Percentiles rank a stretch among this genome's conserved stretches.
Evolutionary conservation across 257 asterid species (phyloP).

Genomic region (Solanum pennellii): DNA sequence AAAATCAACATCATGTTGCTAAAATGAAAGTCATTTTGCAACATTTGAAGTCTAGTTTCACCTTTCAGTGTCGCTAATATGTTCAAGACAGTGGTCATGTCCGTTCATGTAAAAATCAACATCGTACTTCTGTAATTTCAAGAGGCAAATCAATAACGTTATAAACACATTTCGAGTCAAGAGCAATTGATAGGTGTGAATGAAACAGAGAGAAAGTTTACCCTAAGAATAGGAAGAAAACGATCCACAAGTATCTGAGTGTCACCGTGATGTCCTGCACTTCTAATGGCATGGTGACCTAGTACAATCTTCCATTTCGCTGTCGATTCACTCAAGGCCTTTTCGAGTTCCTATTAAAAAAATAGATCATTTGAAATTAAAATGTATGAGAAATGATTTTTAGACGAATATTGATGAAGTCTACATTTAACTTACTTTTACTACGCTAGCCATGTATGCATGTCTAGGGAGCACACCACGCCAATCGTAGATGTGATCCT

Average conservation of each 20-base stretch:
- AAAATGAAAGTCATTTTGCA: neutral
- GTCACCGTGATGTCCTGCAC: constrained; percentile 93
- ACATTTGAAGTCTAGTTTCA: neutral
- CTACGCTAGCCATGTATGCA: constrained; percentile 24
- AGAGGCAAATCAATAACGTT: neutral
- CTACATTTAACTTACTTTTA: constrained; percentile 27
- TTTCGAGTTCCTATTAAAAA: constrained; percentile 41
- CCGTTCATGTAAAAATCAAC: constrained; percentile 76
- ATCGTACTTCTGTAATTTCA: constrained; percentile 35
- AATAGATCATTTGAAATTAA: neutral
- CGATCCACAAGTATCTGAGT: constrained; percentile 44
- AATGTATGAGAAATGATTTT: neutral
- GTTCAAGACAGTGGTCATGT: constrained; percentile 84
- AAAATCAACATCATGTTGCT: neutral
- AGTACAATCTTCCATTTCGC: constrained; percentile 84
- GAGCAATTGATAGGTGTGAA: neutral
- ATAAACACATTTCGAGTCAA: neutral
- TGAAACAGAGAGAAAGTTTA: neutral
- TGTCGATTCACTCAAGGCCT: constrained; percentile 45
- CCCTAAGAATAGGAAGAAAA: constrained; percentile 83
- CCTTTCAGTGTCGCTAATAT: constrained; percentile 45
- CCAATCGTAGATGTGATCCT: constrained; percentile 64
- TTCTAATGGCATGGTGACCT: constrained; percentile 84
- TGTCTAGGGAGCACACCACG: constrained; percentile 39
- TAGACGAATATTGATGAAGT: neutral